Conservation (phyloP, 257 asterid genomes). For the Gentiana straminea region DNA sequence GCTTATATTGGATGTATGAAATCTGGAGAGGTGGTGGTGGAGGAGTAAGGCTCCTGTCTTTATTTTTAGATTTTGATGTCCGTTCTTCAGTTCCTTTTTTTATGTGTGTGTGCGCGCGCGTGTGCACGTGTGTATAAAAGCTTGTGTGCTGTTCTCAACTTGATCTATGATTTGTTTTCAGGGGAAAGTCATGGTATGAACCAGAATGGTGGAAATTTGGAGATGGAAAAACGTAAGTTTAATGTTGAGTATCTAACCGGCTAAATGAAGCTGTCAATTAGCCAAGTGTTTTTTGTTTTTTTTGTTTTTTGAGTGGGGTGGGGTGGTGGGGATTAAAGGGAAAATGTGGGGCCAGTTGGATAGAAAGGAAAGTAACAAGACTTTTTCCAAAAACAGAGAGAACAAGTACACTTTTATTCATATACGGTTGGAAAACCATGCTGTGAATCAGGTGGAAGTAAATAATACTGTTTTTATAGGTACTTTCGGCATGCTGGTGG, state of each 20-base stretch:
- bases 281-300: neutral
- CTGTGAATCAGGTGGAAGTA: too few relatives aligned
- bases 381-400: too few relatives aligned
- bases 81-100: neutral
- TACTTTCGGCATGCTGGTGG: constrained; percentile 89
- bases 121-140: neutral
- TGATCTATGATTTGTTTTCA: constrained; percentile 25
- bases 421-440: too few relatives aligned
- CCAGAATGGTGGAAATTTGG: constrained; percentile 99
- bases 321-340: too few relatives aligned
- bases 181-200: constrained; percentile 88
- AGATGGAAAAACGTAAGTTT: constrained; percentile 80
- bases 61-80: constrained; percentile 1
- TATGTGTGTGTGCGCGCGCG: neutral
- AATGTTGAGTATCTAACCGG: neutral
- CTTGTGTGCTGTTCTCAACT: neutral
- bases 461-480: constrained; percentile 29
- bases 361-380: too few relatives aligned
- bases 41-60: constrained; percentile 51
- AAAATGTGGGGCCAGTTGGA: too few relatives aligned
- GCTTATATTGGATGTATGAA: constrained; percentile 95
- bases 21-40: constrained; percentile 74
- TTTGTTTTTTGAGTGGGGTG: too few relatives aligned
- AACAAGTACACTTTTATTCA: too few relatives aligned
- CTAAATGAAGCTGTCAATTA: neutral